These are phyloP conservation scores for Leishmania aethiopica DNA, from an alignment of 208 protist genomes.

Conservation along the genomic window DNA sequence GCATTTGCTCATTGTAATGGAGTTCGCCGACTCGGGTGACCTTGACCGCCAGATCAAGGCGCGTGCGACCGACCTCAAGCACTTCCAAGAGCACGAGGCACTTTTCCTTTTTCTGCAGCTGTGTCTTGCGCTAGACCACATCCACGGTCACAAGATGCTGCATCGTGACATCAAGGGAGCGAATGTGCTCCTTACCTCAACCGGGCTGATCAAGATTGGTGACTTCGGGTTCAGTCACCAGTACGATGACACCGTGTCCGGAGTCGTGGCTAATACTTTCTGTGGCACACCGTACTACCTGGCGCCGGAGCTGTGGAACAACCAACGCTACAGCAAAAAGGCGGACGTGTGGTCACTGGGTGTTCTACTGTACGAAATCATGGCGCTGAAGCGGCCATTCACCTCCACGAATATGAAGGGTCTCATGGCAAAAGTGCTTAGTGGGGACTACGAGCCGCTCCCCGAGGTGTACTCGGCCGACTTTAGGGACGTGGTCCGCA, in stretches of 20 bases:
- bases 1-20: slow-evolving; percentile 85
- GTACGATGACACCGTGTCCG: slow-evolving; percentile 90
- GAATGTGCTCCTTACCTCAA: slow-evolving; percentile 88
- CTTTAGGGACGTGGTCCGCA: slow-evolving; percentile 64
- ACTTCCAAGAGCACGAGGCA: slow-evolving; percentile 88
- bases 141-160: slow-evolving; percentile 91
- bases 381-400: slow-evolving; percentile 81
- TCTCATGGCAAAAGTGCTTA: slow-evolving; percentile 82
- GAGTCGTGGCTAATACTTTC: slow-evolving; percentile 88
- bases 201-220: slow-evolving; percentile 88
- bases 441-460: slow-evolving; percentile 60
- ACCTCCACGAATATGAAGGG: slow-evolving; percentile 82
- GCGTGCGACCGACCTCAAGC: slow-evolving; percentile 48
- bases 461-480: slow-evolving; percentile 66
- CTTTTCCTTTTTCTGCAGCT: slow-evolving; percentile 90
- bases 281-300: slow-evolving; percentile 80
- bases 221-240: slow-evolving; percentile 93
- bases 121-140: slow-evolving; percentile 81
- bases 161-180: slow-evolving; percentile 92
- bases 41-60: slow-evolving; percentile 84
- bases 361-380: slow-evolving; percentile 82
- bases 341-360: slow-evolving; percentile 85
- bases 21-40: slow-evolving; percentile 89
- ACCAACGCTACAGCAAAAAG: slow-evolving; percentile 89
- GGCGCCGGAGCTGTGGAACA: slow-evolving; percentile 91